Evolutionary conservation across 2,329 filamentous ascomycete species (phyloP).

Genomic region (Samsoniella hepiali): DNA sequence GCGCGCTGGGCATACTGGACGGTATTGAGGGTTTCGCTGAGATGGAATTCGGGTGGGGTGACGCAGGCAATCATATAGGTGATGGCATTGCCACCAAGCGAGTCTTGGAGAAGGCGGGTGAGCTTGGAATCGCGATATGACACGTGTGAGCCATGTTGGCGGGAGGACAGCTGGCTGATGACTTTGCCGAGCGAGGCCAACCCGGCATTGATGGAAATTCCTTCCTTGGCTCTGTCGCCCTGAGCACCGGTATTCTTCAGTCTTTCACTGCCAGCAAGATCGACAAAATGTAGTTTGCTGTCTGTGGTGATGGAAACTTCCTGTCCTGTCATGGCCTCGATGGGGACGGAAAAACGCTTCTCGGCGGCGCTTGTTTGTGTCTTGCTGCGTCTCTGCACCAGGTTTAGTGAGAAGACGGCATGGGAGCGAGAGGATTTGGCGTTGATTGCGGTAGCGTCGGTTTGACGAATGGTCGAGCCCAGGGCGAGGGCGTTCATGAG

Average conservation of each 20-base stretch:
- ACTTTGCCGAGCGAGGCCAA: conserved; percentile 94
- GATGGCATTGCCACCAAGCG: conserved; percentile 91
- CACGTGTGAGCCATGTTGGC: conserved; percentile 81
- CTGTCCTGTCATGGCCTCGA: conserved; percentile 69
- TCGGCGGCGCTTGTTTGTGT: conserved; percentile 56
- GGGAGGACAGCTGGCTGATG: conserved; percentile 93
- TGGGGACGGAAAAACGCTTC: conserved; percentile 81
- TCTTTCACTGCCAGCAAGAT: conserved; percentile 93
- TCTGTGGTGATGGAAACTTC: conserved; percentile 78
- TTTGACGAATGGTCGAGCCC: conserved; percentile 91
- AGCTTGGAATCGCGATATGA: conserved; percentile 98
- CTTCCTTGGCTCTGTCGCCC: conserved; percentile 89
- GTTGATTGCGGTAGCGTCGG: conserved; percentile 94
- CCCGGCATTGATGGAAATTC: conserved; percentile 96
- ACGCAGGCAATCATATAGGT: conserved; percentile 99
- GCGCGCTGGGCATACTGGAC: conserved; percentile 96
- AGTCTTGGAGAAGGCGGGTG: conserved; percentile 92
- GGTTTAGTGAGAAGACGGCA: conserved; percentile 92
- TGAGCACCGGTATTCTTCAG: conserved; percentile 96
- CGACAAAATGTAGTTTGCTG: conserved; percentile 98
- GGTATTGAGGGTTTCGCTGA: conserved; percentile 96
- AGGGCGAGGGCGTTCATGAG: conserved; percentile 85
- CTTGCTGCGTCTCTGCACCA: conserved; percentile 77
- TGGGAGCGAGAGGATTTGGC: conserved; percentile 97
- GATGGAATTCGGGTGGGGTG: conserved; percentile 91